phyloP scores from a whole-genome alignment of 163 green algal genomes.

The Trebouxia gelatinosa region DNA sequence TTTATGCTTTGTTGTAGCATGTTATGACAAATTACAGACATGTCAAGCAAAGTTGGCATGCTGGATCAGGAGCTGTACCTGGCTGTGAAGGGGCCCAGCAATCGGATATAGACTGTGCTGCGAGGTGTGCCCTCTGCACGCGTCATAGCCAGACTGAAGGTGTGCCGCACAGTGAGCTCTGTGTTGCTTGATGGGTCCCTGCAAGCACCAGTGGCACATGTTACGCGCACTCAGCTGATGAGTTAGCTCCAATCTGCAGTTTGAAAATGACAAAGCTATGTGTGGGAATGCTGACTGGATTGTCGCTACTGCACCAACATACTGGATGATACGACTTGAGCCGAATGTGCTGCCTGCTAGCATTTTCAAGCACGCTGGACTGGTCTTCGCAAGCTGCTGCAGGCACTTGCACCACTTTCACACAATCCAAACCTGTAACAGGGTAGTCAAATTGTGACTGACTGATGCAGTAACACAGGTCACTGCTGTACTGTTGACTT shows the following conservation, averaged over 20 bases:
- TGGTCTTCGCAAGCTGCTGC: no score
- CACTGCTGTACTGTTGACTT: background rate
- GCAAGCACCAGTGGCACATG: background rate
- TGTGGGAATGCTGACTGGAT: background rate
- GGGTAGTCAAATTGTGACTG: background rate
- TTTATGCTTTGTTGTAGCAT: no score
- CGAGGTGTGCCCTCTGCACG: slow-evolving; percentile 27
- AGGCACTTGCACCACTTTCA: no score
- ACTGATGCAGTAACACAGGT: background rate
- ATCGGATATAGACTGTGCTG: slow-evolving; percentile 38
- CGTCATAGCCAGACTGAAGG: slow-evolving; percentile 27
- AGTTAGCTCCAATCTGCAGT: no score
- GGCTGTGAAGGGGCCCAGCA: slow-evolving; percentile 54
- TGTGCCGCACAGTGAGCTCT: slow-evolving; percentile 8
- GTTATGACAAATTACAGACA: no score
- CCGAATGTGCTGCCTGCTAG: no score
- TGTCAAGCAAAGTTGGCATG: no score
- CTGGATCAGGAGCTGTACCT: no score
- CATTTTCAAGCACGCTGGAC: no score
- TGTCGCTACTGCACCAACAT: background rate
- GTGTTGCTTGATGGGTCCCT: background rate
- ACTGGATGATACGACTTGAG: background rate
- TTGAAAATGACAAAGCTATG: background rate
- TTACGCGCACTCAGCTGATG: background rate
- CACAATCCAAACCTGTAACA: background rate